Evolutionary conservation across 2,329 filamentous ascomycete species (phyloP).

Genomic region (Diaporthe velutina): DNA sequence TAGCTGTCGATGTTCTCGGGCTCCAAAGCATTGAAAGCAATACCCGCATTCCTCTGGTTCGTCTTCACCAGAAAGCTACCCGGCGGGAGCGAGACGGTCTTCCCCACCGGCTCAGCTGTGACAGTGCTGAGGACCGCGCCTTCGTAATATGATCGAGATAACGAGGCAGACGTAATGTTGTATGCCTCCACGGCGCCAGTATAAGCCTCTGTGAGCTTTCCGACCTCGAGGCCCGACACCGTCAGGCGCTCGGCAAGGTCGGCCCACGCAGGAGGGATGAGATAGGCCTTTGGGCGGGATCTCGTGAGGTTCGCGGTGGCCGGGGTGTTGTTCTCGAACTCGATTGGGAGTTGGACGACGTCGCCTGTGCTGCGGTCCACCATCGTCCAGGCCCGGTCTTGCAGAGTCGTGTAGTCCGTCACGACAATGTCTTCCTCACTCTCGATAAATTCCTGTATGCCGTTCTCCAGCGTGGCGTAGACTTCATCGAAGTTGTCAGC

Average conservation of each 20-base stretch:
- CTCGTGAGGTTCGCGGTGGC: not conserved
- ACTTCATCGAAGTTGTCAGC: constrained; percentile 19
- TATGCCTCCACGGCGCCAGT: not conserved
- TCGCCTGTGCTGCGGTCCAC: not conserved
- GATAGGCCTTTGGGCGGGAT: not conserved
- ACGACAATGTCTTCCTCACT: constrained; percentile 7
- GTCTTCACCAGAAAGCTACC: constrained; percentile 12
- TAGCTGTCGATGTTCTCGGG: constrained; percentile 15
- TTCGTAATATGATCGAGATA: not conserved
- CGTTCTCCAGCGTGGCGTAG: not conserved
- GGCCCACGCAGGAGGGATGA: constrained; percentile 4
- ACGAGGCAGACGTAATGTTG: constrained; percentile 3
- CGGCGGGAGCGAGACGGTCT: not conserved
- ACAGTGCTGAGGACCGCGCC: constrained; percentile 5
- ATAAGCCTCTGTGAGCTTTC: constrained; percentile 2
- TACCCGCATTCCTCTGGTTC: constrained; percentile 1
- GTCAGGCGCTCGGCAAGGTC: constrained; percentile 18
- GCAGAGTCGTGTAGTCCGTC: not conserved
- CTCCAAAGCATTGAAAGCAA: constrained; percentile 8
- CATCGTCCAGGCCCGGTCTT: constrained; percentile 12
- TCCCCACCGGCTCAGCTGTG: constrained; percentile 1
- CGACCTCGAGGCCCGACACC: not conserved
- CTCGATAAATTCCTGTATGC: not conserved
- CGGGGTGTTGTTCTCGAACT: constrained; percentile 14
- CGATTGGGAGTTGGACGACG: not conserved